A percentile compares a stretch with the other conserved stretches of the same genome.
Evolutionary conservation across 257 asterid species (phyloP).

Genomic region (Primulina huaijiensis): DNA sequence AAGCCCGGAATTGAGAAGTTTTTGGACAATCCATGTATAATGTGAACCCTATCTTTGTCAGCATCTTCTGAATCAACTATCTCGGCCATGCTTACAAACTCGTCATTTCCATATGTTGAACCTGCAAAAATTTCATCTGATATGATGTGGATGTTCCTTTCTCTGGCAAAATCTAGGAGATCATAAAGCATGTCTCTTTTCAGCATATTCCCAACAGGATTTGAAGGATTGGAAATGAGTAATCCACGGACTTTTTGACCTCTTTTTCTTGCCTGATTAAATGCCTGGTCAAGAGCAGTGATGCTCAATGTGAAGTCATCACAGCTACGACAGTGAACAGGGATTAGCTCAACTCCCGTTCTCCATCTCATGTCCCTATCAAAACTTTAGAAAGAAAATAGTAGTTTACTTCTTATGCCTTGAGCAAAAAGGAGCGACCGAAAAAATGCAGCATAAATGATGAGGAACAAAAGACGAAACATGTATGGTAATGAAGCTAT

Average conservation of each 20-base stretch:
- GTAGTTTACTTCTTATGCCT: slow-evolving; percentile 22
- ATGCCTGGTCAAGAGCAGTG: slow-evolving; percentile 82
- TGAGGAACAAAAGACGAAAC: slow-evolving; percentile 13
- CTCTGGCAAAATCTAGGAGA: slow-evolving; percentile 77
- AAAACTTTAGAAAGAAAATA: slow-evolving; percentile 49
- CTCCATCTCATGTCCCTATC: slow-evolving; percentile 90
- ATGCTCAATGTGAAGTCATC: slow-evolving; percentile 70
- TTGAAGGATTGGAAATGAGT: slow-evolving; percentile 84
- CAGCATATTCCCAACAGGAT: slow-evolving; percentile 77
- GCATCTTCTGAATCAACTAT: slow-evolving; percentile 60
- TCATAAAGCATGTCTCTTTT: slow-evolving; percentile 48
- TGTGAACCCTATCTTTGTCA: slow-evolving; percentile 84
- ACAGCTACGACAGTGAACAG: slow-evolving; percentile 88
- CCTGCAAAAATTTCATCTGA: slow-evolving; percentile 93
- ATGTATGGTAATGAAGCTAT: not conserved
- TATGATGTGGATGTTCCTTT: slow-evolving; percentile 84
- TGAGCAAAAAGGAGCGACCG: not conserved
- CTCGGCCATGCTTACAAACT: slow-evolving; percentile 93
- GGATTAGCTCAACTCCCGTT: slow-evolving; percentile 86
- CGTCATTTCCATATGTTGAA: slow-evolving; percentile 64
- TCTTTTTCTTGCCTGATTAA: slow-evolving; percentile 83
- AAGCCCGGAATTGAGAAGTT: slow-evolving; percentile 88
- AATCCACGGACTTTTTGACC: slow-evolving; percentile 91
- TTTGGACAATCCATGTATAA: slow-evolving; percentile 81
- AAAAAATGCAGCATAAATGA: not conserved